Base-by-base conservation (phyloP, 2,329 filamentous ascomycete genomes). In the Scedosporium aurantiacum region DNA sequence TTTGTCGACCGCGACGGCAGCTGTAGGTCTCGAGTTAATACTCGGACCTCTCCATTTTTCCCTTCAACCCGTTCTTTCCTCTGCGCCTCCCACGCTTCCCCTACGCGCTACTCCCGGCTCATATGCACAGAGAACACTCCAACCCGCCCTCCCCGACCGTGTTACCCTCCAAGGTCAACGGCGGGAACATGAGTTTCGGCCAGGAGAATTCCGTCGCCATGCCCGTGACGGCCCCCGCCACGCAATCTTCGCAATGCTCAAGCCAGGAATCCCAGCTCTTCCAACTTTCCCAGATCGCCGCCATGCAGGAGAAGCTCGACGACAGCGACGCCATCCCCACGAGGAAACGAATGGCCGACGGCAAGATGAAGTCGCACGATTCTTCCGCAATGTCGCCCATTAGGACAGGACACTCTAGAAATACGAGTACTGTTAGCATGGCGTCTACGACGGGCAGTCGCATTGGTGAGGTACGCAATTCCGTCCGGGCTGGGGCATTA, bases 321-420 rank as follows among this genome's bases (percentile, higher is more conserved):
- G 72, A 75, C 57, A 65, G 67, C 70, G 62, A 75, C 70, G 32
- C 59, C 58, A 37, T 52, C 16, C 67, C 70, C 28, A 77, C 78
- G 43, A 82, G 83, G 63, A 92, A 92, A 74, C 80, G 89, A 67
- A 90, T 83, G 64, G 87, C 88, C 45, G 85, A 87, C 68, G 89
- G 88, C 18, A 75, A 82, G 41, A 76, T 89, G 54, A 91, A 89
- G 71, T 71, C 78, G 4, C 54, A 27, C n/a, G 58, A 55, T 58
- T 32, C 27, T 18, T 47, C 21, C 27, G 76, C 70, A 61, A 72
- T 68, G 43, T 82, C 77, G 61, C 76, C 74, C 37, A 68, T 72
- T 27, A n/a, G 41, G 10, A 66, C 72, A 66, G 79, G 78, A 21
- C 86, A 88, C 70, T 86, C 86, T 32, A 80, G 87, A 68, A 89